A percentile compares a stretch with the other conserved stretches of the same genome.
These are phyloP conservation scores for Chrysoporthe deuterocubensis DNA, from an alignment of 2,329 filamentous ascomycete genomes.

Conservation along the genomic window DNA sequence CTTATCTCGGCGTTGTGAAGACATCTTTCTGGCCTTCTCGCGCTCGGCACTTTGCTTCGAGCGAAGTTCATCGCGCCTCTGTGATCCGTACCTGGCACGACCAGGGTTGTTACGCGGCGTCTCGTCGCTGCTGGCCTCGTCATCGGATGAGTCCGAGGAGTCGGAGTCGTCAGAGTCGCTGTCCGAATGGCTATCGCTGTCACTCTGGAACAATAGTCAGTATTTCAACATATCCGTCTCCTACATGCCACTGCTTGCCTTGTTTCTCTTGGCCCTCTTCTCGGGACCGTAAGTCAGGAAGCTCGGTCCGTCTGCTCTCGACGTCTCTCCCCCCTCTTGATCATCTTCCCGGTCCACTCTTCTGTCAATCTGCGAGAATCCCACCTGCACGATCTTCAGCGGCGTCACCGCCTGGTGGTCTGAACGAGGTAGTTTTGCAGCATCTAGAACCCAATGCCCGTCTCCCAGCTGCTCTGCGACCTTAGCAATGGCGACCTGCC, in stretches of 20 bases:
- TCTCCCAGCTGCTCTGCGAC: slow-evolving; percentile 68
- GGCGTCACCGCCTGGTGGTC: slow-evolving; percentile 37
- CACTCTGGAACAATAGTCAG: slow-evolving; percentile 19
- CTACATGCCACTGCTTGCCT: slow-evolving; percentile 19
- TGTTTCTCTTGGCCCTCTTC: slow-evolving; percentile 18
- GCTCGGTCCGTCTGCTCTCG: slow-evolving; percentile 15
- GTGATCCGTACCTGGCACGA: slow-evolving; percentile 19
- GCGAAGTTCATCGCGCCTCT: slow-evolving; percentile 20
- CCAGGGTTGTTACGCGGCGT: slow-evolving; percentile 33
- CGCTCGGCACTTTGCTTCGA: slow-evolving; percentile 52
- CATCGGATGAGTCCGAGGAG: slow-evolving; percentile 43
- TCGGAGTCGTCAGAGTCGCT: slow-evolving; percentile 41
- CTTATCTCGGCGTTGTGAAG: slow-evolving; percentile 65
- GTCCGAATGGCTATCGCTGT: slow-evolving; percentile 21
- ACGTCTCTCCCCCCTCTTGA: slow-evolving; percentile 39
- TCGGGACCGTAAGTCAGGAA: slow-evolving; percentile 25
- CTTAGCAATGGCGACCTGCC: slow-evolving; percentile 63
- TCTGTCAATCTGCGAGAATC: slow-evolving; percentile 55
- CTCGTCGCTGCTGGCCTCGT: slow-evolving; percentile 38
- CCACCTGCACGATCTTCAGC: slow-evolving; percentile 63
- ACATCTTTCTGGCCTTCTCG: slow-evolving; percentile 53
- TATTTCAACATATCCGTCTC: neutral
- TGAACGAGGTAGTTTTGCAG: slow-evolving; percentile 36
- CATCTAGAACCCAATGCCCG: slow-evolving; percentile 75
- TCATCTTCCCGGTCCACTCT: slow-evolving; percentile 9